Evolutionary conservation across 257 asterid genomes (phyloP), one percentile per base, ranked within the genome.

Genomic region (Sherardia arvensis): DNA sequence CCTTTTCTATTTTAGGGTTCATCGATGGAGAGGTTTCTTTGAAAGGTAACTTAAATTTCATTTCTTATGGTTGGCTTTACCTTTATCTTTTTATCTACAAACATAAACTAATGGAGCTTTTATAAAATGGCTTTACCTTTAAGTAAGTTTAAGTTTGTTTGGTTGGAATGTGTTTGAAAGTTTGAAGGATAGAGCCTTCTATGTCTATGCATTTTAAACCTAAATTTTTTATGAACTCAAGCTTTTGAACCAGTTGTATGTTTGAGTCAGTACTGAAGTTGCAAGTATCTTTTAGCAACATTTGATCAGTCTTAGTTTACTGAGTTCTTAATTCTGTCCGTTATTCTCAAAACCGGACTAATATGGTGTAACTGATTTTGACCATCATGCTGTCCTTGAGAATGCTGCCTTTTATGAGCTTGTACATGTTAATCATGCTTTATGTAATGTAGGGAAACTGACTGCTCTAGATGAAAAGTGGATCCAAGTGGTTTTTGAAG

Each of bases 11-110:
- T 57, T 66, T 89, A n/a, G 97, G 97, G 69, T 78, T 83, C 69
- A 26, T 85, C 17, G 95, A 83, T 33, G 97, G 97, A 66, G 91
- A 80, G 63, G 98, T 92, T 67, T 88, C 95, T 45, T 76, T 92
- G 65, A 77, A 82, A 68, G 93, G 98, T 91, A 79, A 48, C 17
- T 56, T 49, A 17, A 33, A 27, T 30, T 4, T 59, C 21, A 30
- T 10, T 60, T 47, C 38, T 23, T 33, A 43, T 43, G 36, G 40
- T 15, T 11, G 21, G n/a, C n/a, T 61, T 36, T 28, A 36, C 21
- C 20, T 49, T 59, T 34, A 36, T 28, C 20, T 8, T 54, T 56
- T 7, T 2, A 15, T 59, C 63, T 40, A 60, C 53, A 48, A 47
- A 25, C 21, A 58, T 29, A 10, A 29, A 11, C 33, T 30, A 15